Evolutionary conservation across 164 flowering plant genomes (phyloP), one percentile per base, ranked within the genome.

Genomic region (Houttuynia cordata): DNA sequence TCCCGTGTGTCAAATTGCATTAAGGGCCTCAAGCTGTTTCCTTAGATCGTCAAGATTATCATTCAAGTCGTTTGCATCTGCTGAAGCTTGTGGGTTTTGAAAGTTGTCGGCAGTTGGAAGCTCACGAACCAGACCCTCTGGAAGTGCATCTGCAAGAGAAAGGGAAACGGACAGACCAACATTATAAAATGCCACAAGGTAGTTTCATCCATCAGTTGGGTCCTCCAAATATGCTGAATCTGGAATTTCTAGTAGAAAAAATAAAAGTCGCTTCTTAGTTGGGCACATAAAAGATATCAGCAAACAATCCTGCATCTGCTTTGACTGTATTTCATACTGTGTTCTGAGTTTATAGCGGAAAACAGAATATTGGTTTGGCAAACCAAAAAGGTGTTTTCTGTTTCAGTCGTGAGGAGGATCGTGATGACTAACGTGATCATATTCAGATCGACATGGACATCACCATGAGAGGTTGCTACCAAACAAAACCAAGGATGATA

Each of bases 1-100:
- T 24, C 19, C 9, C 47, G 18, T 6, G 13, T 17, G 40, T 64
- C 66, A 79, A 53, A 57, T 76, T 21, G 91, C 83, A 67, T 87
- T 93, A 25, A 93, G 90, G 53, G 92, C 91, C 13, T 93, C 97
- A 42, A 93, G 97, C 70, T 87, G 98, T 67, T 62, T 86, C 51
- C 84, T 75, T 25, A 93, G 92, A 23, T 89, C 92, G 4, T 93
- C 97, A 30, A 90, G 88, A 70, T 90, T 96, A 75, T 84, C 93
- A 10, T 63, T 40, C 10, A 75, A 7, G 47, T 65, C 51, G 21
- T 52, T 62, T 7, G 67, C 34, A 30, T 70, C 73, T 59, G 57
- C 83, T 24, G 67, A 10, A 50, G 61, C 56, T 0, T 71, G 56
- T 18, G 61, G 69, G 15, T 67, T 69, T 41, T 78, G 73, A 51